phyloP scores from a whole-genome alignment of 768 basidiomycete species.

The Tulasnella sp. region DNA sequence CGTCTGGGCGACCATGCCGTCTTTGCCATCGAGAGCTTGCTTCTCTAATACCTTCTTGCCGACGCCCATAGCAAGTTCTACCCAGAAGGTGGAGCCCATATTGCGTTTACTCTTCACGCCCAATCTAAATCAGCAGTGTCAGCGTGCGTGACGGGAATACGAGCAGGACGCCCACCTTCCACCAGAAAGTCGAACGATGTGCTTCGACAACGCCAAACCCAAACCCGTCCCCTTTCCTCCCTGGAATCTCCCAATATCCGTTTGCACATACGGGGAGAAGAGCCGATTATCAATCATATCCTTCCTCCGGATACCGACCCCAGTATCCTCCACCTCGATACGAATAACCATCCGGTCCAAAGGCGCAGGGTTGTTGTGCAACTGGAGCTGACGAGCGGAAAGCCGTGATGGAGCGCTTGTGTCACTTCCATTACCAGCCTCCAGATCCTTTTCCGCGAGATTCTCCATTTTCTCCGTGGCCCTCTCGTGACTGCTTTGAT shows the following conservation, averaged over 20 bases:
- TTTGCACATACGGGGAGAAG: constrained; percentile 18
- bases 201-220: constrained; percentile 62
- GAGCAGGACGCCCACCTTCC: constrained; percentile 27
- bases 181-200: constrained; percentile 63
- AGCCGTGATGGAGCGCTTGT: not conserved
- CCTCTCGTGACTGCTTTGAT: not conserved
- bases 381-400: not conserved
- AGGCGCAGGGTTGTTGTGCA: not conserved
- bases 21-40: constrained; percentile 1
- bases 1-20: constrained; percentile 3
- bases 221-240: constrained; percentile 53
- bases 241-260: constrained; percentile 18
- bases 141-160: not conserved
- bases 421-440: not conserved
- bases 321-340: constrained; percentile 19
- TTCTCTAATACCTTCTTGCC: constrained; percentile 16
- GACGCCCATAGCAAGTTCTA: constrained; percentile 43
- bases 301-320: constrained; percentile 15
- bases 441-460: not conserved
- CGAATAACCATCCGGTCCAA: constrained; percentile 15
- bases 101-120: constrained; percentile 32
- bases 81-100: constrained; percentile 79
- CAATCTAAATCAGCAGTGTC: constrained; percentile 29
- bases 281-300: constrained; percentile 19
- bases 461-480: not conserved